These are phyloP conservation scores for Citrus reticulata DNA, from an alignment of 345 rosid species.

Conservation along the genomic window DNA sequence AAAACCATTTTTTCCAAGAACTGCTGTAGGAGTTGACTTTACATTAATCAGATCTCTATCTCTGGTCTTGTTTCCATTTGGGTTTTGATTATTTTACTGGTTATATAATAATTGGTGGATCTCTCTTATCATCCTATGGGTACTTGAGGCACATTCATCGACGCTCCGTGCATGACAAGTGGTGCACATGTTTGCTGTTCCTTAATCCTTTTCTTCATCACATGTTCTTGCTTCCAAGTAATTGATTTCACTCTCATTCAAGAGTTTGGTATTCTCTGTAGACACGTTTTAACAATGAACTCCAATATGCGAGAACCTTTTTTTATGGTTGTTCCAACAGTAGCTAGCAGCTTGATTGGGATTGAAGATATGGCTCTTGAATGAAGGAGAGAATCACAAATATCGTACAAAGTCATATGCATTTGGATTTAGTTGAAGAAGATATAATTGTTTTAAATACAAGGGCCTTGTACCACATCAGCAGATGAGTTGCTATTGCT, in stretches of 20 bases:
- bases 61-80: neutral
- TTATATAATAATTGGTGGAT: neutral
- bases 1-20: neutral
- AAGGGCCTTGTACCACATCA: neutral
- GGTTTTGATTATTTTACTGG: neutral
- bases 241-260: neutral
- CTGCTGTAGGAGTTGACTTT: constrained; percentile 20
- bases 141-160: neutral
- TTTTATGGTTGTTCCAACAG: neutral
- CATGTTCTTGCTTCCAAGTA: constrained; percentile 17
- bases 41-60: neutral
- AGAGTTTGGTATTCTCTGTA: neutral
- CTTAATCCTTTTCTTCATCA: neutral
- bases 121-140: neutral
- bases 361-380: neutral
- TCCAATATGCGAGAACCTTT: neutral
- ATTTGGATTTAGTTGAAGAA: neutral
- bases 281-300: neutral
- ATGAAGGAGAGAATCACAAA: too few species aligned
- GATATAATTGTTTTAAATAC: neutral
- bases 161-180: constrained; percentile 10
- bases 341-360: neutral
- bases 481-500: neutral
- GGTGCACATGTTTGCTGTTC: constrained; percentile 6
- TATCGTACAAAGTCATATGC: neutral